A percentile compares a stretch with the other conserved stretches of the same genome.
These are phyloP conservation scores for Dryas alaskensis DNA, from an alignment of 306 rosid genomes.

Conservation along the genomic window DNA sequence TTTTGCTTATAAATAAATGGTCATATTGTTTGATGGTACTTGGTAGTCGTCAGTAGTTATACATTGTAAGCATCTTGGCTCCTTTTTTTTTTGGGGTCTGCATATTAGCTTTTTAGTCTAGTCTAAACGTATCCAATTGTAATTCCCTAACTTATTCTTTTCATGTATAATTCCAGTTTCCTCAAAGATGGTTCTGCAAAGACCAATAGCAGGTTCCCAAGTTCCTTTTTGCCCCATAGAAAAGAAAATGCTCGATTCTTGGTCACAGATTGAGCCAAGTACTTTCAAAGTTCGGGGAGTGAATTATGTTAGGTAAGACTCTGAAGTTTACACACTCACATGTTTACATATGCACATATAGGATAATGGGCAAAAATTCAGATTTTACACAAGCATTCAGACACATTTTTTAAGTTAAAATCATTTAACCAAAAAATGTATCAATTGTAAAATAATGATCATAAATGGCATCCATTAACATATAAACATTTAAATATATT, in stretches of 20 bases:
- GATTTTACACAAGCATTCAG: not conserved
- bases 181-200: constrained; percentile 70
- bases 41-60: not conserved
- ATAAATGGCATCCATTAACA: not conserved
- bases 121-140: not conserved
- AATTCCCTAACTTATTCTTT: constrained; percentile 19
- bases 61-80: not conserved
- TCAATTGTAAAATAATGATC: not conserved
- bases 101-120: not conserved
- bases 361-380: not conserved
- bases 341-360: constrained; percentile 1
- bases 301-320: constrained; percentile 77
- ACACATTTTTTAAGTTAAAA: not conserved
- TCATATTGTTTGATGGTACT: not conserved
- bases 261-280: constrained; percentile 86
- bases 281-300: constrained; percentile 78
- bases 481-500: not conserved
- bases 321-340: constrained; percentile 15
- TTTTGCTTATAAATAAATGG: not conserved
- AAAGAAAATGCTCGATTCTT: constrained; percentile 85
- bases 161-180: constrained; percentile 63
- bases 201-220: constrained; percentile 90
- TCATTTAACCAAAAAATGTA: not conserved
- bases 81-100: too few relatives aligned
- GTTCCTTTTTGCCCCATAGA: constrained; percentile 87